These are phyloP conservation scores for Penicillium angulare DNA, from an alignment of 495 filamentous ascomycete genomes.

Conservation along the genomic window DNA sequence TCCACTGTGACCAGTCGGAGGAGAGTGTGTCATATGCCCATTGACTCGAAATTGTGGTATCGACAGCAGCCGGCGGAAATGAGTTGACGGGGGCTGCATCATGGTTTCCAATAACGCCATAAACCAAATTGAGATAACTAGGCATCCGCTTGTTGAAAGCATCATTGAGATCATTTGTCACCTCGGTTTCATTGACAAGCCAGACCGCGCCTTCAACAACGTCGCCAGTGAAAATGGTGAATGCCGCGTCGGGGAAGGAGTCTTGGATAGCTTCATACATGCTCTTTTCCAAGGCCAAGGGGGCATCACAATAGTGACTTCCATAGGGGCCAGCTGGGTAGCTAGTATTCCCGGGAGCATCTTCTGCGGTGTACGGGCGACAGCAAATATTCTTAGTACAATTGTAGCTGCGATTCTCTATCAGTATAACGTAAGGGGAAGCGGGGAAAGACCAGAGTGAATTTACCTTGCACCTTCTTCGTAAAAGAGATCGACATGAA, in stretches of 20 bases:
- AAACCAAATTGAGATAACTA: conserved; percentile 39
- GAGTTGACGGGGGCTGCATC: conserved; percentile 52
- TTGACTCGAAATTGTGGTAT: conserved; percentile 36
- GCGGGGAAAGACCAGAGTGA: neutral
- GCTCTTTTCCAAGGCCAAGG: conserved; percentile 49
- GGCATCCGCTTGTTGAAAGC: conserved; percentile 35
- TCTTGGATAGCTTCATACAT: conserved; percentile 48
- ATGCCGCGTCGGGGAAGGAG: conserved; percentile 16
- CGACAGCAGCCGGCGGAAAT: conserved; percentile 39
- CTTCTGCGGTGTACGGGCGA: conserved; percentile 43
- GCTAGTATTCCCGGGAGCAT: conserved; percentile 39
- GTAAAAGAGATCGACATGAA: conserved; percentile 53
- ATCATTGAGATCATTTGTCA: conserved; percentile 39
- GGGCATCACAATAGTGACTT: conserved; percentile 50
- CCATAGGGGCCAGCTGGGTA: conserved; percentile 48
- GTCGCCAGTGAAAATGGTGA: conserved; percentile 29
- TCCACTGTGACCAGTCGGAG: conserved; percentile 47
- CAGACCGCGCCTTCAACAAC: conserved; percentile 27
- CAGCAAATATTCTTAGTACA: conserved; percentile 59
- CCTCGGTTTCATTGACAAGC: conserved; percentile 34
- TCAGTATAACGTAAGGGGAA: neutral
- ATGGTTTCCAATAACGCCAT: conserved; percentile 53
- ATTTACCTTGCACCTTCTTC: conserved; percentile 40
- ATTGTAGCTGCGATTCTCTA: conserved; percentile 25
- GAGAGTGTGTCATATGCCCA: conserved; percentile 53